These are phyloP conservation scores for Yamadazyma sp. DNA, from an alignment of 805 yeast genomes.

Conservation along the genomic window DNA sequence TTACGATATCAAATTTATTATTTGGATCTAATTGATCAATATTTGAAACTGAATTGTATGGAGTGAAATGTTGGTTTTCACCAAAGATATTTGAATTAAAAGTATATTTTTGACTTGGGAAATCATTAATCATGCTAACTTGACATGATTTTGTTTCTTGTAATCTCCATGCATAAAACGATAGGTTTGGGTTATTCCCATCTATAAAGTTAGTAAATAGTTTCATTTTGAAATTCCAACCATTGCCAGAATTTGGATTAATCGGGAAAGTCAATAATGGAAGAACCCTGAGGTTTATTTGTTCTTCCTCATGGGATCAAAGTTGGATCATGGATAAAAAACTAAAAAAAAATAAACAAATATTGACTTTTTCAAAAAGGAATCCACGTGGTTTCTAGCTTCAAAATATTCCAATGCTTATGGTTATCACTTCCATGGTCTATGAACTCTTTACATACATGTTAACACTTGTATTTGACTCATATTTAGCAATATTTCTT, in stretches of 20 bases:
- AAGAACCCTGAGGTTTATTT: too few relatives aligned
- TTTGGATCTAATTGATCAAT: conserved; percentile 5
- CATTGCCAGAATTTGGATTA: background rate
- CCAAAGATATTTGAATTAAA: conserved; percentile 17
- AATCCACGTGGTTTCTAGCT: too few relatives aligned
- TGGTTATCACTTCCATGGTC: background rate
- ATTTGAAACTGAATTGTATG: conserved; percentile 12
- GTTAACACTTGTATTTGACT: conserved; percentile 19
- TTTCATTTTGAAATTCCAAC: background rate
- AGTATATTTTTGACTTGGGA: conserved; percentile 13
- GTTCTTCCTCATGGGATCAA: too few relatives aligned
- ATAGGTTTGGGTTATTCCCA: conserved; percentile 57
- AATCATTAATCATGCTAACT: conserved; percentile 38
- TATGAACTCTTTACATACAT: conserved; percentile 14
- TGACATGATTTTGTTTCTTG: conserved; percentile 39
- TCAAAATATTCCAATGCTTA: too few relatives aligned
- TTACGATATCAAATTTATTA: conserved; percentile 29
- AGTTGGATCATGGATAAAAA: too few relatives aligned
- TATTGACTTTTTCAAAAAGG: too few relatives aligned
- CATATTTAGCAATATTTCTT: conserved; percentile 14
- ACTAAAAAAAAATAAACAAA: too few relatives aligned
- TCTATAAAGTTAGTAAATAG: conserved; percentile 22
- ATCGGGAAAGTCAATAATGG: too few relatives aligned
- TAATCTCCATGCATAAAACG: conserved; percentile 59
- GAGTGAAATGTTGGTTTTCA: conserved; percentile 8